These are phyloP conservation scores for Cystofilobasidium ferigula DNA, from an alignment of 768 basidiomycete genomes.

Conservation along the genomic window DNA sequence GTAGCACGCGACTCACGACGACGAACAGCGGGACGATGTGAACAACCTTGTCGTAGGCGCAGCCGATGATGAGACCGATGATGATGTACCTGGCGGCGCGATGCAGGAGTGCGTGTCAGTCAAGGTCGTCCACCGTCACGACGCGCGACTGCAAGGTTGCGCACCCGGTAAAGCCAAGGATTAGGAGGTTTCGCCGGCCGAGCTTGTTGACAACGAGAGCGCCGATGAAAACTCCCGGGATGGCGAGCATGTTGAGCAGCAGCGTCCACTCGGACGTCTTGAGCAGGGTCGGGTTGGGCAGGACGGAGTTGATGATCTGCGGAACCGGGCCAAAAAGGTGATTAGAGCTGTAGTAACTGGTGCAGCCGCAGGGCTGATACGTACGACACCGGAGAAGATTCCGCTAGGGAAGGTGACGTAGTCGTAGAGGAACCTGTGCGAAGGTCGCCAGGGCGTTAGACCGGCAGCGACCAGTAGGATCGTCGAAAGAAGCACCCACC, in stretches of 20 bases:
- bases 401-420: constrained; percentile 45
- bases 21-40: constrained; percentile 52
- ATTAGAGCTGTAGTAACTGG: constrained; percentile 11
- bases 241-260: constrained; percentile 51
- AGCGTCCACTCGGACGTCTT: constrained; percentile 59
- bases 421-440: constrained; percentile 46
- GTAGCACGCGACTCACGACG: no score
- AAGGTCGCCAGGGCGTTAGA: constrained; percentile 23
- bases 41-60: constrained; percentile 39
- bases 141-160: no score
- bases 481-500: constrained; percentile 37
- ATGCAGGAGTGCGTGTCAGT: no score
- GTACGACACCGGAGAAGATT: background rate
- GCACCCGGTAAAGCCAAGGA: no score
- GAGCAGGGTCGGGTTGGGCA: constrained; percentile 44
- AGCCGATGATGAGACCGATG: constrained; percentile 42
- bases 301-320: constrained; percentile 57
- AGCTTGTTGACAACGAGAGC: constrained; percentile 10
- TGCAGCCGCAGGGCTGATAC: background rate
- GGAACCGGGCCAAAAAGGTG: constrained; percentile 61
- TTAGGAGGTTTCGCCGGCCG: no score
- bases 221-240: constrained; percentile 48
- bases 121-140: no score
- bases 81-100: constrained; percentile 26
- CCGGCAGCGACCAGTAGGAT: background rate